Conservation (phyloP, 1,284 basidiomycete genomes). For the Pterulicium gracile region DNA sequence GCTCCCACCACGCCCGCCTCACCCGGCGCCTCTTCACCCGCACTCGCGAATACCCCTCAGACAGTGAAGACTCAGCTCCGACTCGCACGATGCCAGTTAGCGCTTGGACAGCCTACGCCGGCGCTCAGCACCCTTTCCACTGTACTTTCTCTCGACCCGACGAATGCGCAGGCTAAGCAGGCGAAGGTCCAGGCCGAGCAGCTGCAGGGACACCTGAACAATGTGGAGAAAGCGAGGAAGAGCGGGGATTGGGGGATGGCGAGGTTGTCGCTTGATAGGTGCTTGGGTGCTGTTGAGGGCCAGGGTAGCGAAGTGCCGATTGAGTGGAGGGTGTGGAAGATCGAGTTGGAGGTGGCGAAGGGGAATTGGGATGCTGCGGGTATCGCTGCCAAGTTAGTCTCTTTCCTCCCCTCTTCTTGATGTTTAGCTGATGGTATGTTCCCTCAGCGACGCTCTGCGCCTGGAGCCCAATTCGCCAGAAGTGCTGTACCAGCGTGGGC, state of each 20-base stretch:
- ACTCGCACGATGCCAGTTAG: constrained; percentile 71
- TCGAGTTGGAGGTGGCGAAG: constrained; percentile 65
- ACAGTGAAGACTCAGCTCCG: constrained; percentile 66
- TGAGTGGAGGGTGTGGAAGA: constrained; percentile 71
- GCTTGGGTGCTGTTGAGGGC: constrained; percentile 56
- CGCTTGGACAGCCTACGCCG: constrained; percentile 55
- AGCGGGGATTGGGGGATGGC: constrained; percentile 63
- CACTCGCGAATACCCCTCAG: constrained; percentile 16
- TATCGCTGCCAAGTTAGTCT: constrained; percentile 51
- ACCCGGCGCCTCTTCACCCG: neutral
- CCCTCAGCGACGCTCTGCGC: constrained; percentile 66
- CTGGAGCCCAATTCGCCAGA: constrained; percentile 68
- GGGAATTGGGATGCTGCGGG: constrained; percentile 63
- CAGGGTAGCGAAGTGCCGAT: constrained; percentile 64
- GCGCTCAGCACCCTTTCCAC: constrained; percentile 53
- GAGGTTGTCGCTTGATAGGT: constrained; percentile 62
- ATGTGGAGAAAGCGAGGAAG: constrained; percentile 45
- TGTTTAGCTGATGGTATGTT: too few relatives aligned
- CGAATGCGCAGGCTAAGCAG: constrained; percentile 43
- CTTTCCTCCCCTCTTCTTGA: constrained; percentile 4
- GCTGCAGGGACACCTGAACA: constrained; percentile 54
- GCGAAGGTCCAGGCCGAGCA: constrained; percentile 50
- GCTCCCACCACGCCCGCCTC: constrained; percentile 19
- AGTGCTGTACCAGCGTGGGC: constrained; percentile 68
- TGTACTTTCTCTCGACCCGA: constrained; percentile 44